Evolutionary conservation across 2,329 filamentous ascomycete species (phyloP).

Genomic region (Erysiphe pisi): DNA sequence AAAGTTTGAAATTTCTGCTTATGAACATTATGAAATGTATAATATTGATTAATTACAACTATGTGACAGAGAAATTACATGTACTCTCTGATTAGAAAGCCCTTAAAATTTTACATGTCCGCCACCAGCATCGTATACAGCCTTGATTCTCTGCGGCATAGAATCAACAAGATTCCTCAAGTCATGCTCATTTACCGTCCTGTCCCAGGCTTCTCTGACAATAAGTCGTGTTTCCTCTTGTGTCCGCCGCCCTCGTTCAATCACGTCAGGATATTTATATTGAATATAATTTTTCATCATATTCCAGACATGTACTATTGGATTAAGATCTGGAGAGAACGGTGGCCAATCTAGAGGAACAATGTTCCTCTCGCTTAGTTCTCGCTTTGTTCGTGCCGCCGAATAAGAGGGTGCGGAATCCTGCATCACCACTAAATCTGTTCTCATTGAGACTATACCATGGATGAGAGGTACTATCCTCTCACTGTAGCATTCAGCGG

Average conservation of each 20-base stretch:
- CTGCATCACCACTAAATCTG: not conserved
- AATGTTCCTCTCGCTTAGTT: not conserved
- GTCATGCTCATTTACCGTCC: no score
- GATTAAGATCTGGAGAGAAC: not conserved
- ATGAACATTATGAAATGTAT: not conserved
- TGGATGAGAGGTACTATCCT: constrained; percentile 12
- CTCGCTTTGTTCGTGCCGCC: not conserved
- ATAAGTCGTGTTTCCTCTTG: not conserved
- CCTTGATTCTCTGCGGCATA: not conserved
- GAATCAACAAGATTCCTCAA: not conserved
- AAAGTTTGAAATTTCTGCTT: not conserved
- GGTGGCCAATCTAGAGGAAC: not conserved
- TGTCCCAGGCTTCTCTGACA: not conserved
- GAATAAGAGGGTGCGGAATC: not conserved
- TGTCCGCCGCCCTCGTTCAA: not conserved
- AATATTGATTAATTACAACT: not conserved
- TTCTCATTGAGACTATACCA: not conserved
- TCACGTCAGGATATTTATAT: not conserved
- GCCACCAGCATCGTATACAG: not conserved
- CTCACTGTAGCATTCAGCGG: not conserved
- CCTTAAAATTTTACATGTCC: no score
- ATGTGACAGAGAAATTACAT: no score
- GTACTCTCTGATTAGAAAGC: no score
- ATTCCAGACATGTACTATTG: not conserved
- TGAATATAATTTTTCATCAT: not conserved